Base-by-base conservation (phyloP, 1,284 basidiomycete species). In the Kwoniella shivajii region DNA sequence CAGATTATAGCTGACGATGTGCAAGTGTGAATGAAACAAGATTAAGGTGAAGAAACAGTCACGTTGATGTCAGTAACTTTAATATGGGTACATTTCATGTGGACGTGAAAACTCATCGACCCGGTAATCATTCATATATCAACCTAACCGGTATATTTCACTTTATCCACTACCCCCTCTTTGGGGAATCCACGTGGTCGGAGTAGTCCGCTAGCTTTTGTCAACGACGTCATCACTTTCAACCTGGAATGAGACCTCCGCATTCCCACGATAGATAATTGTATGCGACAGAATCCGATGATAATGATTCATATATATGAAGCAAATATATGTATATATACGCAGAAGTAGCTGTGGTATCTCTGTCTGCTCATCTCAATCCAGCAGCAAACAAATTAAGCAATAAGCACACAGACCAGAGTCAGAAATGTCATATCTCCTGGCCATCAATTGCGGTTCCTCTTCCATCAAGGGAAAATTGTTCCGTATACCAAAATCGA, bases 391-490 rank as follows among this genome's bases (percentile, higher is more conserved):
- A n/a, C n/a, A n/a, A n/a, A n/a, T n/a, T n/a, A n/a, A 22, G 7
- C 18, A 22, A 16, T 3, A 4, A 10, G 33, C 6, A 22, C 22
- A 26, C 18, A 24, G 11, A 42, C 39, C 39, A 30, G n/a, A 36
- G 20, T 39, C 9, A 30, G 29, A 36, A 36, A 53, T 46, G 43
- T 49, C 61, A 48, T 73, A 74, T 61, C 69, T 77, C 44, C 71
- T 78, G 30, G 72, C 78, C 14, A 73, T 79, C 67, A 79, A 79
- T 64, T 79, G 78, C 60, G 78, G 78, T 43, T 76, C 75, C 4
- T 78, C 76, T 5, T 77, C 75, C n/a, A 75, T 79, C 71, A 79
- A 79, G 61, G 71, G 74, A 39, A 77, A 76, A 61, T 72, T 79
- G 13, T 79, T 66, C 57, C 30, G 48, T n/a, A 46, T 76, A 33